Base-by-base conservation (phyloP, 257 asterid genomes). In the Craterostigma plantagineum region DNA sequence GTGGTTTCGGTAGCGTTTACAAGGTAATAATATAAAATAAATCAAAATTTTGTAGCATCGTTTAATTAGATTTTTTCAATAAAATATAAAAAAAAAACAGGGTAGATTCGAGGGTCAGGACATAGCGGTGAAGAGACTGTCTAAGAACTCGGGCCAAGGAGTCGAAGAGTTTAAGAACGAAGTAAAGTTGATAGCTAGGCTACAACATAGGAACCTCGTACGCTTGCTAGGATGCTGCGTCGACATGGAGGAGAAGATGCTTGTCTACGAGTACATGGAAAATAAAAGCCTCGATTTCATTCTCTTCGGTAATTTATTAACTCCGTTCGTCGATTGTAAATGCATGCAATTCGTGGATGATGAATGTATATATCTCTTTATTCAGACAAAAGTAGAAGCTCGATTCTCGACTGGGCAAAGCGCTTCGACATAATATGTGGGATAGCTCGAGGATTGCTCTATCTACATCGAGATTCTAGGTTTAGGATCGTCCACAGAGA, bases 1-100 rank as follows among this genome's bases (percentile, higher is more conserved):
- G 95, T n/a, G 93, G 95, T 15, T 83, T 79, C 49, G 95, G 95
- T 38, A 48, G 47, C 42, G 95, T 83, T 53, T 83, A 83, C 63
- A 83, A 71, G 92, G 95, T 83, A 45, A n/a, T 37, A 12, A 16
- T 11, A 38, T 15, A 39, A 0, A 12, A 13, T 33, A 11, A 6
- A n/a, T n/a, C n/a, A n/a, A n/a, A n/a, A n/a, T n/a, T n/a, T n/a
- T n/a, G n/a, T n/a, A n/a, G n/a, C n/a, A n/a, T n/a, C n/a, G n/a
- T n/a, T n/a, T n/a, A n/a, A n/a, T n/a, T n/a, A n/a, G n/a, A n/a
- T n/a, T n/a, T n/a, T n/a, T n/a, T n/a, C n/a, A n/a, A n/a, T n/a
- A n/a, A n/a, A n/a, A n/a, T n/a, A n/a, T n/a, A n/a, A 23, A 23
- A 23, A 23, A 23, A 23, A 23, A 23, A 23, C 45, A 69, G 76